A percentile compares a stretch with the other conserved stretches of the same genome.
Evolutionary conservation across 139 green algal genomes (phyloP).

Genomic region (Micractinium conductrix): DNA sequence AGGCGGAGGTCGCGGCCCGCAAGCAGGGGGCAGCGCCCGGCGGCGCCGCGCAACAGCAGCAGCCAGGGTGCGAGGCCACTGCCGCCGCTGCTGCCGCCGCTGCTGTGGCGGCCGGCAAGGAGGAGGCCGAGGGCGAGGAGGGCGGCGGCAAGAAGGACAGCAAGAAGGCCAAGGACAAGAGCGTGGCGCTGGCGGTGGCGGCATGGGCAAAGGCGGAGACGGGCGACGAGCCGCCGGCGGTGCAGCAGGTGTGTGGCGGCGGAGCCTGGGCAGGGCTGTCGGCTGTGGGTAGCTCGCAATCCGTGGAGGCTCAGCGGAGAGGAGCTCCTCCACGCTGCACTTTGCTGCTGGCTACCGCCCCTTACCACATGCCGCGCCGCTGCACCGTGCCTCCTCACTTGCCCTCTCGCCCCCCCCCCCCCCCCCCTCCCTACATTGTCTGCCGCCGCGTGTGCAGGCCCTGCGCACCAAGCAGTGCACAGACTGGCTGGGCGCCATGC

Average conservation of each 20-base stretch:
- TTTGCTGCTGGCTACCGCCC: not conserved
- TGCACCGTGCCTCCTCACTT: not conserved
- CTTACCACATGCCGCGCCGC: not conserved
- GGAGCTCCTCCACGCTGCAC: not conserved
- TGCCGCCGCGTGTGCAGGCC: not conserved
- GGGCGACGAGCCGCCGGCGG: not conserved
- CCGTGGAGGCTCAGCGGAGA: not conserved
- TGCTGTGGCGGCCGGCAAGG: not conserved
- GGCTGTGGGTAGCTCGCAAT: not conserved
- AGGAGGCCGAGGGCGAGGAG: not conserved
- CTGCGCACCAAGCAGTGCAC: conserved; percentile 17
- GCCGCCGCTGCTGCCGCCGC: not conserved
- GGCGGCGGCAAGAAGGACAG: not conserved
- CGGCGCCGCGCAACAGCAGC: not conserved
- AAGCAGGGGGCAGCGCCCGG: no score
- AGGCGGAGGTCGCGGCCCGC: not conserved
- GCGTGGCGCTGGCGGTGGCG: not conserved
- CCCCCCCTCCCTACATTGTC: not conserved
- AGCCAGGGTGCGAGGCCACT: no score
- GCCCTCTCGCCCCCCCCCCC: not conserved
- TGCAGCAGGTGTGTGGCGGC: not conserved
- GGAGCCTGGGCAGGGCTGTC: not conserved
- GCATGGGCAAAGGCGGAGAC: not conserved
- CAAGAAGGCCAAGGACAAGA: conserved; percentile 13
- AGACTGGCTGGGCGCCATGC: not conserved